These are phyloP conservation scores for Schrenkiella parvula DNA, from an alignment of 345 rosid species.

Conservation along the genomic window DNA sequence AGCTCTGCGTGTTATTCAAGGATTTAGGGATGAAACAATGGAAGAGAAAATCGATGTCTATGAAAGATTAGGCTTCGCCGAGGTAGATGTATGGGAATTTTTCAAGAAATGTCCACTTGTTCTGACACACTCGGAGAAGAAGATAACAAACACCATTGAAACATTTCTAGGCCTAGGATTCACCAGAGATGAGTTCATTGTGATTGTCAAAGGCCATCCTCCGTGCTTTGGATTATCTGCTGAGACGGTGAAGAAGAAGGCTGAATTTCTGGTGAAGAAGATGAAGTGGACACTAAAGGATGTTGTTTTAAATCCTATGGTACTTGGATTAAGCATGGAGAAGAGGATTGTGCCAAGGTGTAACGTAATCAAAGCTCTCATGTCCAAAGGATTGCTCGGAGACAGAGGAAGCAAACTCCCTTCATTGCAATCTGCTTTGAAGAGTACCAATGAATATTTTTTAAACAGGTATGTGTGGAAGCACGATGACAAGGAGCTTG, in stretches of 20 bases:
- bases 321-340: too few species aligned
- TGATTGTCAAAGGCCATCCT: not conserved
- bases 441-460: too few species aligned
- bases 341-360: too few species aligned
- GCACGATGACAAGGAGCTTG: too few species aligned
- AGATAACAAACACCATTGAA: slow-evolving; percentile 10
- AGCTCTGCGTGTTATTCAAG: not conserved
- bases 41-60: not conserved
- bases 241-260: not conserved
- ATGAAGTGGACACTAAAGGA: slow-evolving; percentile 28
- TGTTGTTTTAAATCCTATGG: not conserved
- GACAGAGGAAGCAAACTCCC: too few species aligned
- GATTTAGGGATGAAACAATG: not conserved
- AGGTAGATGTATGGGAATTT: slow-evolving; percentile 1
- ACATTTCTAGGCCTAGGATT: slow-evolving; percentile 22
- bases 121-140: slow-evolving; percentile 12
- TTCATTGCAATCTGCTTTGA: too few species aligned
- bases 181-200: slow-evolving; percentile 19
- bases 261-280: slow-evolving; percentile 32
- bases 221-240: not conserved
- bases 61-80: slow-evolving; percentile 30
- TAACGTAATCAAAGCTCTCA: too few species aligned
- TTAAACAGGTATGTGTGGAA: too few species aligned
- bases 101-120: slow-evolving; percentile 19
- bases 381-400: too few species aligned